Evolutionary conservation across 31 red algal genomes (phyloP).

Genomic region (Odonthalia washingtoniensis): DNA sequence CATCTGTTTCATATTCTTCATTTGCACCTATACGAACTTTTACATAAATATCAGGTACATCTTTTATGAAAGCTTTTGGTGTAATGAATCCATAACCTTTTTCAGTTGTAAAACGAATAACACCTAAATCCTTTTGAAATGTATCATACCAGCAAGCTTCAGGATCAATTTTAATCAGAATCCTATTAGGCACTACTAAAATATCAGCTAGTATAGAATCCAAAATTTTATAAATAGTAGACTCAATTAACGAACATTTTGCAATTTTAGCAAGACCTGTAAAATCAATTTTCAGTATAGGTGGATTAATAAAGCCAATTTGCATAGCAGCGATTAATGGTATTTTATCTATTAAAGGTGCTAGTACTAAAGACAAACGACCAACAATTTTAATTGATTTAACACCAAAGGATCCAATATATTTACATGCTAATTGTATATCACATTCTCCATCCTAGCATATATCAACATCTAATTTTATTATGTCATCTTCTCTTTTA

Average conservation of each 20-base stretch:
- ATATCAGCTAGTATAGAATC: constrained; percentile 57
- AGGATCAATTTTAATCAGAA: constrained; percentile 83
- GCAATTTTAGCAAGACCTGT: constrained; percentile 78
- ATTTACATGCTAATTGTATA: constrained; percentile 58
- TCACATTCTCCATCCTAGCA: constrained; percentile 81
- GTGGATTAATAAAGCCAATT: constrained; percentile 79
- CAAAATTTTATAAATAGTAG: constrained; percentile 59
- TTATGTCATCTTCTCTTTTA: constrained; percentile 41
- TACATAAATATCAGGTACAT: constrained; percentile 66
- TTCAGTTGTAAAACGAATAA: constrained; percentile 61
- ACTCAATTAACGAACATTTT: constrained; percentile 68
- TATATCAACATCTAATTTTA: constrained; percentile 82
- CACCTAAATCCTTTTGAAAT: constrained; percentile 45
- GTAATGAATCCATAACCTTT: constrained; percentile 74
- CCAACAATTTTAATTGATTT: constrained; percentile 69
- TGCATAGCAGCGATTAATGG: constrained; percentile 74
- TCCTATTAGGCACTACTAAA: constrained; percentile 72
- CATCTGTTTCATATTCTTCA: constrained; percentile 44
- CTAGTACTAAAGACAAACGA: constrained; percentile 61
- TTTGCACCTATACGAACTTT: constrained; percentile 49
- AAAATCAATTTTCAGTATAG: constrained; percentile 69
- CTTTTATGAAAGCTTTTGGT: too few species aligned
- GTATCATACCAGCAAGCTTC: constrained; percentile 55
- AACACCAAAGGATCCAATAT: constrained; percentile 63
- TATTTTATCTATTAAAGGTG: constrained; percentile 59